Conservation (phyloP, 495 filamentous ascomycete species). For the Penicillium chermesinum region DNA sequence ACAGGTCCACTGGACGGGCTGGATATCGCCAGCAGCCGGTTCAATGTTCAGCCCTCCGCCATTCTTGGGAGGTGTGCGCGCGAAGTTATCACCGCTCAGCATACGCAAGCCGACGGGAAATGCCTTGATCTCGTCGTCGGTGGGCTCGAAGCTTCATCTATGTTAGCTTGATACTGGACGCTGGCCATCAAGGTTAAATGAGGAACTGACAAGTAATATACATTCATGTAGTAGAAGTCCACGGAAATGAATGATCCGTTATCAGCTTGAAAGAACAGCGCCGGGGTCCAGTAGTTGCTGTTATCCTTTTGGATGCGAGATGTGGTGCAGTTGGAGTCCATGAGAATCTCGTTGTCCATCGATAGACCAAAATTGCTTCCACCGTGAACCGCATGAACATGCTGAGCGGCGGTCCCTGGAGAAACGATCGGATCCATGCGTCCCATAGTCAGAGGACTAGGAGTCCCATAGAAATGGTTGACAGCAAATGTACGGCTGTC, state of each 20-base stretch:
- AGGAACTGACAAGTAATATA: constrained; percentile 66
- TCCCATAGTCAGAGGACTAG: constrained; percentile 10
- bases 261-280: constrained; percentile 58
- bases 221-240: constrained; percentile 58
- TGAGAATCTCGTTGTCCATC: constrained; percentile 53
- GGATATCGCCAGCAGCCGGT: constrained; percentile 6
- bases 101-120: constrained; percentile 74
- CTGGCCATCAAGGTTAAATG: neutral
- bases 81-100: constrained; percentile 57
- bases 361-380: constrained; percentile 65
- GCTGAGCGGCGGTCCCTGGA: constrained; percentile 52
- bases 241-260: constrained; percentile 66
- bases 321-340: constrained; percentile 60
- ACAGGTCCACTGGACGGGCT: constrained; percentile 16
- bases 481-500: constrained; percentile 13
- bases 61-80: constrained; percentile 4
- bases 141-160: constrained; percentile 47
- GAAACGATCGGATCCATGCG: constrained; percentile 32
- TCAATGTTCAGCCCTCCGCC: constrained; percentile 8
- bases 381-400: constrained; percentile 72
- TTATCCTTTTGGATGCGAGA: constrained; percentile 61
- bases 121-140: constrained; percentile 54
- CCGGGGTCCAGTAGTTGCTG: constrained; percentile 75
- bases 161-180: neutral
- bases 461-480: constrained; percentile 15